These are phyloP conservation scores for Aspergillus neoniger DNA, from an alignment of 2,329 filamentous ascomycete species.

Conservation along the genomic window DNA sequence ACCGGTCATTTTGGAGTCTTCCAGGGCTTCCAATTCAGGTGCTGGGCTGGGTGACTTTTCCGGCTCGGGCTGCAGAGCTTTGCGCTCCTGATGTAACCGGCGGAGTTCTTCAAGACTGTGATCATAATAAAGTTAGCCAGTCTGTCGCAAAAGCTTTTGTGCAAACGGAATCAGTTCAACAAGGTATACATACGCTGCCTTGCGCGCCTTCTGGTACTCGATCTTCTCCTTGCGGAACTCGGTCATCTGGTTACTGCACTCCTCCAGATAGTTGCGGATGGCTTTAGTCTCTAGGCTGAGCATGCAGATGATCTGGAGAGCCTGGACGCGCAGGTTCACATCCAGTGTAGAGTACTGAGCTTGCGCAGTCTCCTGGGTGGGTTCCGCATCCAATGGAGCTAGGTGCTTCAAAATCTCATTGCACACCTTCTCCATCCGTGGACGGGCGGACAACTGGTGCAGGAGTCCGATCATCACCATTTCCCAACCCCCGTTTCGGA, in stretches of 20 bases:
- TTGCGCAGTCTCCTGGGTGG: slow-evolving; percentile 72
- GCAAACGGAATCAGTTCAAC: too few relatives aligned
- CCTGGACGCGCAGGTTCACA: slow-evolving; percentile 77
- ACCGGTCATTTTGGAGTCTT: slow-evolving; percentile 43
- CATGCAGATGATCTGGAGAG: slow-evolving; percentile 82
- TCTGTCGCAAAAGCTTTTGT: too few relatives aligned
- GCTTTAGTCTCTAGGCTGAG: slow-evolving; percentile 83
- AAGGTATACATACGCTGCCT: slow-evolving; percentile 54
- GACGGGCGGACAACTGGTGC: slow-evolving; percentile 77
- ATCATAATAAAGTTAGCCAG: background rate
- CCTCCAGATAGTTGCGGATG: slow-evolving; percentile 84
- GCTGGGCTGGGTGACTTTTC: slow-evolving; percentile 47
- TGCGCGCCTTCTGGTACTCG: slow-evolving; percentile 79
- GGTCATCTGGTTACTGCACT: slow-evolving; percentile 93
- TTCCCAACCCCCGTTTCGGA: slow-evolving; percentile 87
- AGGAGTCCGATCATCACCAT: slow-evolving; percentile 83
- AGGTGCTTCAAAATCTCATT: slow-evolving; percentile 78
- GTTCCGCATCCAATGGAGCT: slow-evolving; percentile 74
- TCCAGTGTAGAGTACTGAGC: slow-evolving; percentile 74
- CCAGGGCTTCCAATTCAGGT: slow-evolving; percentile 43
- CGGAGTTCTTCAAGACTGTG: slow-evolving; percentile 48
- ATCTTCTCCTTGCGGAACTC: slow-evolving; percentile 94
- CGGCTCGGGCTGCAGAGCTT: slow-evolving; percentile 49
- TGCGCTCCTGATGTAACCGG: slow-evolving; percentile 49
- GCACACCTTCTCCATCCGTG: slow-evolving; percentile 68